Conservation (phyloP, 148 eudicot species). For the Vaccinium corymbosum region DNA sequence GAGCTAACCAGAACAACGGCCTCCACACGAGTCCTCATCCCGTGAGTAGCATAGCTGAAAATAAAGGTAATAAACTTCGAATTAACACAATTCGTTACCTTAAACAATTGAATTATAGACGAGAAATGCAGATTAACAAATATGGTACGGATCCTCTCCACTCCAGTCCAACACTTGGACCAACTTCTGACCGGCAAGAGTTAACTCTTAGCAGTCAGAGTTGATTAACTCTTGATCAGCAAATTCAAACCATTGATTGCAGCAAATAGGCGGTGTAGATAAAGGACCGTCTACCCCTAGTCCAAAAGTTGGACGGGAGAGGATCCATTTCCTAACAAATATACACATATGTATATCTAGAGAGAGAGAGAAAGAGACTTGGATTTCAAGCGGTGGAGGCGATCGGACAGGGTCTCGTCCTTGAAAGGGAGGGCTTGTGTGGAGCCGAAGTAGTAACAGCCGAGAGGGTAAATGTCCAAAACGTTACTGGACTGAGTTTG, state of each 20-base stretch:
- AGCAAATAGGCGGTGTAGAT: no score
- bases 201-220: no score
- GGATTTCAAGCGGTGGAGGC: slow-evolving; percentile 42
- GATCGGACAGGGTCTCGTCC: slow-evolving; percentile 38
- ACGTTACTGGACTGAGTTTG: slow-evolving; percentile 9
- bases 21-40: slow-evolving; percentile 60
- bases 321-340: no score
- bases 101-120: not conserved
- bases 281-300: no score
- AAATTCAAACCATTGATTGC: no score
- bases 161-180: no score
- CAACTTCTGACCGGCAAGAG: no score
- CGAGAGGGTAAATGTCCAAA: slow-evolving; percentile 50
- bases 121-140: not conserved
- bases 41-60: slow-evolving; percentile 56
- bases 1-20: slow-evolving; percentile 59
- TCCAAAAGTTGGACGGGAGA: no score
- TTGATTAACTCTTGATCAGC: no score
- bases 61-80: not conserved
- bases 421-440: slow-evolving; percentile 29
- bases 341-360: not conserved
- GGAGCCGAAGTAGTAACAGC: slow-evolving; percentile 55
- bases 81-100: not conserved
- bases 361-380: slow-evolving; percentile 29
- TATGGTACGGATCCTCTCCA: no score